Percentiles rank a stretch among this genome's conserved stretches.
These are phyloP conservation scores for Fusarium sp. DNA, from an alignment of 2,329 filamentous ascomycete genomes.

Conservation along the genomic window DNA sequence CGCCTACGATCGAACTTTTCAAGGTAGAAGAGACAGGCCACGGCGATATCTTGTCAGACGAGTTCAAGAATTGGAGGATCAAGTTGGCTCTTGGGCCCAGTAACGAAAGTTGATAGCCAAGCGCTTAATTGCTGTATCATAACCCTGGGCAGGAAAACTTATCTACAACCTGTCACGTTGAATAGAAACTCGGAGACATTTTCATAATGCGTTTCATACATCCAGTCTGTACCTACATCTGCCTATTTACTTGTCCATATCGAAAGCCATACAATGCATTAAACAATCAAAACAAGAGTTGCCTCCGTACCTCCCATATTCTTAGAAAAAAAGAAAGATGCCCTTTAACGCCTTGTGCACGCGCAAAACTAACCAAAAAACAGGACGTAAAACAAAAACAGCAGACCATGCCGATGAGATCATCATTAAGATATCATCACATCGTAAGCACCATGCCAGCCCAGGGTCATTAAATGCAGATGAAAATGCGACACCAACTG, in stretches of 20 bases:
- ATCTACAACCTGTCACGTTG: background rate
- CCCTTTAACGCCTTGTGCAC: slow-evolving; percentile 32
- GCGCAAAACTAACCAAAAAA: slow-evolving; percentile 14
- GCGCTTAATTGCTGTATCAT: background rate
- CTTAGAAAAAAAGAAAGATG: slow-evolving; percentile 16
- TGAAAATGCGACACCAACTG: slow-evolving; percentile 16
- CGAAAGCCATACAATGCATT: slow-evolving; percentile 7
- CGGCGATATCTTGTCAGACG: slow-evolving; percentile 79
- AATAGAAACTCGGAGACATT: background rate
- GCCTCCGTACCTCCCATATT: slow-evolving; percentile 26
- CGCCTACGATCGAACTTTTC: slow-evolving; percentile 77
- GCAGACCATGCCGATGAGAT: slow-evolving; percentile 16
- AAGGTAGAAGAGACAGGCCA: slow-evolving; percentile 77
- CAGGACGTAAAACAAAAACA: slow-evolving; percentile 12
- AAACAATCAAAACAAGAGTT: slow-evolving; percentile 22
- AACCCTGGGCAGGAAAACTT: background rate
- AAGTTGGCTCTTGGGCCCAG: slow-evolving; percentile 59
- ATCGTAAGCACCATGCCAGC: slow-evolving; percentile 31
- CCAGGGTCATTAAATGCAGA: slow-evolving; percentile 11
- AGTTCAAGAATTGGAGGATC: slow-evolving; percentile 81
- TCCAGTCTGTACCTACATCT: slow-evolving; percentile 29
- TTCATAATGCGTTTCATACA: slow-evolving; percentile 2
- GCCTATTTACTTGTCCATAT: slow-evolving; percentile 23
- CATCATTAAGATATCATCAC: slow-evolving; percentile 40
- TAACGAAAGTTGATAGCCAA: slow-evolving; percentile 20